phyloP scores from a whole-genome alignment of 1,139 yeast genomes.

The Kazachstania sp. region DNA sequence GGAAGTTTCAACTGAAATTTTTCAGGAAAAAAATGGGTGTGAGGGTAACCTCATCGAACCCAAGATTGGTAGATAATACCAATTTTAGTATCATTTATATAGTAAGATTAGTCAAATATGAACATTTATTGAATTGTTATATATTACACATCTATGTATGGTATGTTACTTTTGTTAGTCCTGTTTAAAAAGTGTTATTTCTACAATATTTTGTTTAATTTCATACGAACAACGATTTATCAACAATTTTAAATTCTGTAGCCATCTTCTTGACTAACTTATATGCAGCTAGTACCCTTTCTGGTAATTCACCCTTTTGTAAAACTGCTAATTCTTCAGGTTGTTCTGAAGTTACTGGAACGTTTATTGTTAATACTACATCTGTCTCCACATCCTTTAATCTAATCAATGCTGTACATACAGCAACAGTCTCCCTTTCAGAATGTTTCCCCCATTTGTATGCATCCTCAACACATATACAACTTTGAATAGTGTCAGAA shows the following conservation, averaged over 20 bases:
- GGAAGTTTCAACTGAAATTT: neutral
- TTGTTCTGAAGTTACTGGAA: constrained; percentile 32
- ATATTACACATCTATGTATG: neutral
- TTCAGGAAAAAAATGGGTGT: neutral
- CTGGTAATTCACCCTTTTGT: neutral
- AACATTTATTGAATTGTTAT: too few relatives aligned
- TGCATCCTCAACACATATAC: constrained; percentile 19
- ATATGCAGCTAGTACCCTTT: constrained; percentile 29
- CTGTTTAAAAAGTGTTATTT: neutral
- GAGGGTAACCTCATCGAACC: neutral
- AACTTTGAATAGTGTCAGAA: constrained; percentile 10
- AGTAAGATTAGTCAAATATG: neutral
- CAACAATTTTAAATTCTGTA: constrained; percentile 32
- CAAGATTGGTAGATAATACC: neutral
- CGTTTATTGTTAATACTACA: constrained; percentile 50
- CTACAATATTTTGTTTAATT: neutral
- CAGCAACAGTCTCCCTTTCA: constrained; percentile 33
- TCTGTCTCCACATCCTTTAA: constrained; percentile 49
- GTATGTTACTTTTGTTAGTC: neutral
- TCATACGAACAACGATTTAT: constrained; percentile 42
- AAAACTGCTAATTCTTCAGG: neutral
- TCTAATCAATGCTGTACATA: constrained; percentile 48
- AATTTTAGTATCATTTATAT: neutral
- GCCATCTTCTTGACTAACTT: constrained; percentile 30
- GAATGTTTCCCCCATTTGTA: constrained; percentile 43